Conservation (phyloP, 2,329 filamentous ascomycete genomes). For the Neurospora crassa region DNA sequence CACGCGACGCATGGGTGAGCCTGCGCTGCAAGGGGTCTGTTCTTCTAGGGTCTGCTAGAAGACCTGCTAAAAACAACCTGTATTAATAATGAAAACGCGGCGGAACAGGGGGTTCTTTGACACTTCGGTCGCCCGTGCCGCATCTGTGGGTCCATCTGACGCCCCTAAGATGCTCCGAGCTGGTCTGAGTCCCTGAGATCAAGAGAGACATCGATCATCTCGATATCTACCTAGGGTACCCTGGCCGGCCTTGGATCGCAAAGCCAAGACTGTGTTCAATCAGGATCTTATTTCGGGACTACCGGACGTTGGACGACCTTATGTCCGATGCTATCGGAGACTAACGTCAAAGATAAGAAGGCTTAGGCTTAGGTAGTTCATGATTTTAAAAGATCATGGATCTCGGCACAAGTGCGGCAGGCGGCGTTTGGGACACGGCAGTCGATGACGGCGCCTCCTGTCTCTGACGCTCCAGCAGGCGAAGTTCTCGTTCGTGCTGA, state of each 20-base stretch:
- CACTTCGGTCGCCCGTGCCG: too few species aligned
- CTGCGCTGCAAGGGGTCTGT: neutral
- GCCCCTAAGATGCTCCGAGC: too few species aligned
- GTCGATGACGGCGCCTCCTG: neutral
- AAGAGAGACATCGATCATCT: neutral
- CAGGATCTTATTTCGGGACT: neutral
- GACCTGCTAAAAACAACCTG: neutral
- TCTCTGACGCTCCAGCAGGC: neutral
- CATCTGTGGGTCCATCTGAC: too few species aligned
- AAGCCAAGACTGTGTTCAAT: neutral
- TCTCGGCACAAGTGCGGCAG: neutral
- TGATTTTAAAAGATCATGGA: neutral
- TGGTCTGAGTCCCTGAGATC: too few species aligned
- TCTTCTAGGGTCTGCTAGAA: neutral
- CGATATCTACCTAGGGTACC: neutral
- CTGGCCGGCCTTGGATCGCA: neutral
- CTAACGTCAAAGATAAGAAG: neutral
- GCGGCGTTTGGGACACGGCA: neutral
- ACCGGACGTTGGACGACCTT: neutral
- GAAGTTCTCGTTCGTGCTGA: constrained; percentile 30
- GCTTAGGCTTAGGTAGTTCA: too few species aligned
- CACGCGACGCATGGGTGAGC: neutral
- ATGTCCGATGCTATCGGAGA: neutral
- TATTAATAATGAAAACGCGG: neutral
- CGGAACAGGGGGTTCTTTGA: neutral